These are phyloP conservation scores for Lactarius vividus DNA, from an alignment of 768 basidiomycete species.

Conservation along the genomic window DNA sequence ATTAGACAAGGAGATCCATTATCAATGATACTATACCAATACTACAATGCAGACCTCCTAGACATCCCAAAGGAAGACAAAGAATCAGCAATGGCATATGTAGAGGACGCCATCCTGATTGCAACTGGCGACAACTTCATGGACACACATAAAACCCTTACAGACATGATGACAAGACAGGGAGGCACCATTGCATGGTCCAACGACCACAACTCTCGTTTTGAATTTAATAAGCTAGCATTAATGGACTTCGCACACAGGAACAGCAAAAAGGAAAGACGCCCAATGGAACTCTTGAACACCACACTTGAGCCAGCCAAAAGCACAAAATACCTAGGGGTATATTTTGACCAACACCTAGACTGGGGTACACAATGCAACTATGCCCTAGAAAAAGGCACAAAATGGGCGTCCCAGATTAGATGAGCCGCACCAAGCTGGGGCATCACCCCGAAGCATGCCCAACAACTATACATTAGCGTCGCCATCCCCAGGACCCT, in stretches of 20 bases:
- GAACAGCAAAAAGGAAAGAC: background rate
- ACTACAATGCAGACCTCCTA: constrained; percentile 10
- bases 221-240: constrained; percentile 2
- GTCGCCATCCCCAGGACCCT: too few relatives aligned
- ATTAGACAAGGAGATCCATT: constrained; percentile 9
- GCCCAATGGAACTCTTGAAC: background rate
- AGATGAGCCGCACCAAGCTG: too few relatives aligned
- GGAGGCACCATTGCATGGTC: constrained; percentile 10
- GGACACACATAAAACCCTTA: background rate
- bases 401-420: too few relatives aligned
- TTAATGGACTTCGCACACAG: constrained; percentile 5
- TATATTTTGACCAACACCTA: constrained; percentile 9
- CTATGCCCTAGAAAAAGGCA: too few relatives aligned
- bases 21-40: background rate
- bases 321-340: background rate
- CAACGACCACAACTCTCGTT: background rate
- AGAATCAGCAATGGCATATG: background rate
- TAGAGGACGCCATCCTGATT: constrained; percentile 22
- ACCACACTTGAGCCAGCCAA: rapidly evolving
- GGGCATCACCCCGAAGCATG: too few relatives aligned
- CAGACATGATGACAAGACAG: background rate
- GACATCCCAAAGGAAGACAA: background rate
- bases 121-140: constrained; percentile 31
- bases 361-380: background rate
- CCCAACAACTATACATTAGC: too few relatives aligned